These are phyloP conservation scores for Craterostigma plantagineum DNA, from an alignment of 257 asterid genomes.

Conservation along the genomic window DNA sequence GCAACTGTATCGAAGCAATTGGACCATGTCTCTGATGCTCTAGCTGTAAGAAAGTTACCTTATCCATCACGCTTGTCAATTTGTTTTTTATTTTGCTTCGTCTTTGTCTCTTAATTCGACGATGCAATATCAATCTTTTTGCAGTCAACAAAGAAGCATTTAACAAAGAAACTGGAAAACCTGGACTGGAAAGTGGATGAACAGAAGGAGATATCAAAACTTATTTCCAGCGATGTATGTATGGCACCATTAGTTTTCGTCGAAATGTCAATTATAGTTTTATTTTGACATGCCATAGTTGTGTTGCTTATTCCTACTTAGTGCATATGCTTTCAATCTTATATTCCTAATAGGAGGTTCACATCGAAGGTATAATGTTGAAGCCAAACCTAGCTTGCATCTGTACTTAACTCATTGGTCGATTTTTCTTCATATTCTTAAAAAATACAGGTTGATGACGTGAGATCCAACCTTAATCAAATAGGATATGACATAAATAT, in stretches of 20 bases:
- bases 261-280: neutral
- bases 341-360: too few relatives aligned
- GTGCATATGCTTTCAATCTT: neutral
- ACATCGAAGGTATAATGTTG: too few relatives aligned
- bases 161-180: constrained; percentile 52
- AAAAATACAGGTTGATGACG: constrained; percentile 46
- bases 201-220: constrained; percentile 47
- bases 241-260: too few relatives aligned
- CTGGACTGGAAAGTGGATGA: constrained; percentile 71
- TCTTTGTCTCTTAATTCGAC: neutral
- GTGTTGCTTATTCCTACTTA: too few relatives aligned
- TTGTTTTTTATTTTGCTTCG: neutral
- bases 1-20: constrained; percentile 65
- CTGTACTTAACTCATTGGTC: too few relatives aligned
- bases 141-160: constrained; percentile 61
- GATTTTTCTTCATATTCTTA: neutral
- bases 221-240: constrained; percentile 48
- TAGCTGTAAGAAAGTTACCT: constrained; percentile 35
- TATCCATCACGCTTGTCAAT: too few relatives aligned
- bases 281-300: constrained; percentile 4
- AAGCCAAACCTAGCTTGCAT: too few relatives aligned
- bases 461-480: constrained; percentile 44
- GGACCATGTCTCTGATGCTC: constrained; percentile 54
- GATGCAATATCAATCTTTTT: neutral
- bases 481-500: constrained; percentile 48